Evolutionary conservation across 805 yeast genomes (phyloP).

Genomic region (Zygosaccharomyces bailii): DNA sequence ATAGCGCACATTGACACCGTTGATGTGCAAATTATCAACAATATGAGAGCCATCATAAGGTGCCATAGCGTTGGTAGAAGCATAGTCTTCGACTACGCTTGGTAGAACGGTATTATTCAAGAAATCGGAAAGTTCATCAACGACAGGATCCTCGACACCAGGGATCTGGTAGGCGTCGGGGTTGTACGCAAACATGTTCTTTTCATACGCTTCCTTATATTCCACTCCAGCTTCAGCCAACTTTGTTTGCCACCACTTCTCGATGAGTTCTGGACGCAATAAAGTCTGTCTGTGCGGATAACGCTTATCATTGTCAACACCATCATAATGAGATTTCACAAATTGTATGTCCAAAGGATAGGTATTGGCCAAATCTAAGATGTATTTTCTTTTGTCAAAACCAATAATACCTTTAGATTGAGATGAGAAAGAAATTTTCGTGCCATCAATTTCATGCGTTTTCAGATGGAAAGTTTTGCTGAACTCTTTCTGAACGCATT

Average conservation of each 20-base stretch:
- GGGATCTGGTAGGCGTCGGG: constrained; percentile 69
- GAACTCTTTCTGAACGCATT: constrained; percentile 51
- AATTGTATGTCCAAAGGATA: constrained; percentile 83
- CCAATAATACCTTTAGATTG: constrained; percentile 86
- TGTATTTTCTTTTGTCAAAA: constrained; percentile 76
- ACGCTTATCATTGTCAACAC: constrained; percentile 39
- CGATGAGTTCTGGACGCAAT: constrained; percentile 83
- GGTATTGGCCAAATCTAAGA: constrained; percentile 78
- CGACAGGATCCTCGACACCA: constrained; percentile 43
- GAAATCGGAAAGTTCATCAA: constrained; percentile 65
- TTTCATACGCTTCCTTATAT: constrained; percentile 38
- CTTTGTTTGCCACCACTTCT: constrained; percentile 80
- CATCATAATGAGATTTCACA: constrained; percentile 52
- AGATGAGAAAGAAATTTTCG: constrained; percentile 61
- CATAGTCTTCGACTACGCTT: constrained; percentile 48
- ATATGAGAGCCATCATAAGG: constrained; percentile 85
- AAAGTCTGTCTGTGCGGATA: constrained; percentile 83
- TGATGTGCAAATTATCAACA: constrained; percentile 61
- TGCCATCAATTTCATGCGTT: constrained; percentile 50
- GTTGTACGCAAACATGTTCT: constrained; percentile 55
- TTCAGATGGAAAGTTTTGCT: constrained; percentile 78
- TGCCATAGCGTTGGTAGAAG: constrained; percentile 44
- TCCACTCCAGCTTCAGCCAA: constrained; percentile 41
- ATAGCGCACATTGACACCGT: constrained; percentile 87
- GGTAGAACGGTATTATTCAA: constrained; percentile 59